Evolutionary conservation across 2,329 filamentous ascomycete genomes (phyloP), one percentile per base, ranked within the genome.

Genomic region (Pseudopithomyces chartarum): DNA sequence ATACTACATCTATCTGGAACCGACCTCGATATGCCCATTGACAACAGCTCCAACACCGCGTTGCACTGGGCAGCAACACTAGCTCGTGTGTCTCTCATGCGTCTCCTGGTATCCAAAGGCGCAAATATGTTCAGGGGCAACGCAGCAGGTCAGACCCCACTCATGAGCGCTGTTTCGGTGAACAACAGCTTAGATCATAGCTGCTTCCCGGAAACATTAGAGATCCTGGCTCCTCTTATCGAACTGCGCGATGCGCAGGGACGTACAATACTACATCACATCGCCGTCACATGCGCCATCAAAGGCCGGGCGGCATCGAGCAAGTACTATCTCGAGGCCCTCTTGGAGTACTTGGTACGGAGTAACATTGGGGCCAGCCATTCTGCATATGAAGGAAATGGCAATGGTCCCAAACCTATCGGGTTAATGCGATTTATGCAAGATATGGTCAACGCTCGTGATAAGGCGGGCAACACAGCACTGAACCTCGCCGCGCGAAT

Each of bases 1-100:
- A 85, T 99, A 38, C 82, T 87, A 46, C 87, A 87, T 10, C 83
- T 97, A 54, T 89, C 87, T 1, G 87, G 91, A 0, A 81, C 88
- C 38, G 94, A 99, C 64, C 84, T 98, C 20, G 95, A 99, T 69
- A 89, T 95, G 73, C 94, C 95, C 1, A 91, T 99, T 55, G 95
- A 99, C 70, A 85, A 89, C 23, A 92, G 92, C 57, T 88, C 88
- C 34, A 92, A 98, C 70, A 98, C 92, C 17, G 93, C 93, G 2
- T 81, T 99, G 39, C 94, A 98, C 71, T 99, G 95, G 95, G 95
- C 95, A 2, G 92, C 95, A 5, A 97, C 95, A 4, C 82, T 99
- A 45, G 92, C 92, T 2, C 89, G 94, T 15, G 89, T 96, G 73
- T 85, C 90, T 1, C 82, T 99, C 6, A 81, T 98, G 55, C 87